Percentiles rank a stretch among this genome's conserved stretches.
Evolutionary conservation across 2,329 filamentous ascomycete species (phyloP).

Genomic region (Fusarium begoniae): DNA sequence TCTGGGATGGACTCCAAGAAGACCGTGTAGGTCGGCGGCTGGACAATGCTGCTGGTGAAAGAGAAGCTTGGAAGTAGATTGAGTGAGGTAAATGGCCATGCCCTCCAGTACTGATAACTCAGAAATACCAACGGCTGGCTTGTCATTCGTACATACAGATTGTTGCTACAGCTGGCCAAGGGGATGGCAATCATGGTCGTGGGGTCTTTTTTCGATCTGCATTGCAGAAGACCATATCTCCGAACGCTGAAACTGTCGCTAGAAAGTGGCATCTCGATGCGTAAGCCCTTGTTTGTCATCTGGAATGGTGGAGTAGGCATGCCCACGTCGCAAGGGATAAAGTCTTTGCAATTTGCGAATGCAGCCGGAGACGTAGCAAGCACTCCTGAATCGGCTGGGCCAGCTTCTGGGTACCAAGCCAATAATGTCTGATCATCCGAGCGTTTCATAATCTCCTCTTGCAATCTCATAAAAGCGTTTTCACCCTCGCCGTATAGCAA

Average conservation of each 20-base stretch:
- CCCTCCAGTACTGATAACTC: neutral
- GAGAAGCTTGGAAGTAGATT: neutral
- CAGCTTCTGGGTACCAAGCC: neutral
- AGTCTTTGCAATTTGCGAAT: neutral
- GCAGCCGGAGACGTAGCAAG: neutral
- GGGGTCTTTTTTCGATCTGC: neutral
- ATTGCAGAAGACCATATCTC: neutral
- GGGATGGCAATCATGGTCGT: neutral
- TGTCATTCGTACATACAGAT: neutral
- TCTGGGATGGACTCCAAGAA: neutral
- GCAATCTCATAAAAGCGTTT: neutral
- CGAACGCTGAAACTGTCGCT: accelerated
- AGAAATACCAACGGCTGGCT: accelerated
- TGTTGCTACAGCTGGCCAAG: accelerated
- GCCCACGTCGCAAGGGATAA: neutral
- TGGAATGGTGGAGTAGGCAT: neutral
- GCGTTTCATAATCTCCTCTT: neutral
- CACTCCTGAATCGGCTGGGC: neutral
- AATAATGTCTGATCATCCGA: neutral
- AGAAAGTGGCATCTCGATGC: neutral
- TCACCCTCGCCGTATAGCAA: neutral
- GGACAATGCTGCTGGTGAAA: accelerated
- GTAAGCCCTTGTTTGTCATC: neutral
- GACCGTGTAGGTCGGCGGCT: neutral
- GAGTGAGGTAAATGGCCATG: neutral